These are phyloP conservation scores for Hysterium pulicare DNA, from an alignment of 2,329 filamentous ascomycete genomes.

Conservation along the genomic window DNA sequence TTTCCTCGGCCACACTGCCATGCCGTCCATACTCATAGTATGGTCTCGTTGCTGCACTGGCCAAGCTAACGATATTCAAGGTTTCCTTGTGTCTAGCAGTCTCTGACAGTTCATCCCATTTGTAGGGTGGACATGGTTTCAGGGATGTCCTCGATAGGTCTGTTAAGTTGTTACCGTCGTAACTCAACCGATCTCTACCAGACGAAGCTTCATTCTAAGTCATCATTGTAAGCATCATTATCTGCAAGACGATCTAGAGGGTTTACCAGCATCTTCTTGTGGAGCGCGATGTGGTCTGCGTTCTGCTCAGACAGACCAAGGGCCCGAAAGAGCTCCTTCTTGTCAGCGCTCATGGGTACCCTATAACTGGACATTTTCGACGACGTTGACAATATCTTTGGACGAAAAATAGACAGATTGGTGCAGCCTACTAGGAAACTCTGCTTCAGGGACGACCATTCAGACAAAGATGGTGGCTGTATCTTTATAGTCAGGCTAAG, in stretches of 20 bases:
- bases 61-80: conserved; percentile 38
- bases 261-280: conserved; percentile 47
- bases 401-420: no score
- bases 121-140: conserved; percentile 38
- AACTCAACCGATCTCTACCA: conserved; percentile 42
- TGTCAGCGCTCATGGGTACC: conserved; percentile 46
- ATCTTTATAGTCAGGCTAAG: conserved; percentile 19
- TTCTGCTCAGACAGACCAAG: conserved; percentile 41
- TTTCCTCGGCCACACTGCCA: conserved; percentile 41
- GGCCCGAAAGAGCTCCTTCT: conserved; percentile 41
- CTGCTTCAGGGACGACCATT: no score
- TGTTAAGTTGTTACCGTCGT: conserved; percentile 37
- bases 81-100: conserved; percentile 47
- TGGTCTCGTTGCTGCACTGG: conserved; percentile 37
- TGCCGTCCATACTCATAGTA: conserved; percentile 44
- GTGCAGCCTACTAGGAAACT: no score
- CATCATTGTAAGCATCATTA: no score
- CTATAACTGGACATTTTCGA: conserved; percentile 7
- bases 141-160: conserved; percentile 33
- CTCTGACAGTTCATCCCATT: conserved; percentile 47
- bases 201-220: conserved; percentile 42
- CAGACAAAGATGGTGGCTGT: background rate
- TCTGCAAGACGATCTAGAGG: no score
- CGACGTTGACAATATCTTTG: no score
- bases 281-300: conserved; percentile 32